A percentile compares a stretch with the other conserved stretches of the same genome.
Conservation (phyloP, 768 basidiomycete genomes). For the Lenzites betulinus region DNA sequence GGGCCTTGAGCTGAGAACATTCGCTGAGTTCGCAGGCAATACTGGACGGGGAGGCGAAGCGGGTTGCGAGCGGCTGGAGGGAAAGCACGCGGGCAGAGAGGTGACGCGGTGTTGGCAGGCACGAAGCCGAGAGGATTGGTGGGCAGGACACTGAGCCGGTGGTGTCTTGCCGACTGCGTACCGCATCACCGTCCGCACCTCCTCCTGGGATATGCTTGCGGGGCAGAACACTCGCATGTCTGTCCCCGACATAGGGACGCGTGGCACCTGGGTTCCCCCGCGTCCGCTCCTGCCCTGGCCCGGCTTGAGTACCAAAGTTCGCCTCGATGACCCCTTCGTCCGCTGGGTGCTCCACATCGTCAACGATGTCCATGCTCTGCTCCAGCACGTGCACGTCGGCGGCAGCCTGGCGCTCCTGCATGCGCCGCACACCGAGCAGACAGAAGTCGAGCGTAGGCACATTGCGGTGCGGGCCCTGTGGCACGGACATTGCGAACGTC, state of each 20-base stretch:
- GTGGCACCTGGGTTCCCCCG: too few relatives aligned
- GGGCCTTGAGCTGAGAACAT: too few relatives aligned
- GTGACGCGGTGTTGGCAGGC: too few relatives aligned
- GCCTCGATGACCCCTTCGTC: too few relatives aligned
- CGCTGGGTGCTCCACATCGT: too few relatives aligned
- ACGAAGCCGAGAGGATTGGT: too few relatives aligned
- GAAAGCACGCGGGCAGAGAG: too few relatives aligned
- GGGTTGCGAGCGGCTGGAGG: too few relatives aligned
- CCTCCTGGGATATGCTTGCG: slow-evolving; percentile 41
- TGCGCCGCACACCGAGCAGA: slow-evolving; percentile 34
- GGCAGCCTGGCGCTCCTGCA: slow-evolving; percentile 15
- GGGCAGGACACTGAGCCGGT: too few relatives aligned
- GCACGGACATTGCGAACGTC: slow-evolving; percentile 39
- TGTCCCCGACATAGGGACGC: not conserved
- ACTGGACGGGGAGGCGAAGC: too few relatives aligned
- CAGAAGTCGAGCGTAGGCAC: slow-evolving; percentile 56
- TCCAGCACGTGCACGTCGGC: slow-evolving; percentile 7
- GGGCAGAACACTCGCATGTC: slow-evolving; percentile 20
- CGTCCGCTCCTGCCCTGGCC: not conserved
- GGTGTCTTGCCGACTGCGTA: slow-evolving; percentile 39
- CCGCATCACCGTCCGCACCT: slow-evolving; percentile 48
- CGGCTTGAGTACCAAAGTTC: too few relatives aligned
- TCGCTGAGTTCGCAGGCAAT: too few relatives aligned
- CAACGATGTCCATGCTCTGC: not conserved
- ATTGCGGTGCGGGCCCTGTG: slow-evolving; percentile 19